These are phyloP conservation scores for Phytophthora sansomeana DNA, from an alignment of 352 stramenopile genomes.

Conservation along the genomic window DNA sequence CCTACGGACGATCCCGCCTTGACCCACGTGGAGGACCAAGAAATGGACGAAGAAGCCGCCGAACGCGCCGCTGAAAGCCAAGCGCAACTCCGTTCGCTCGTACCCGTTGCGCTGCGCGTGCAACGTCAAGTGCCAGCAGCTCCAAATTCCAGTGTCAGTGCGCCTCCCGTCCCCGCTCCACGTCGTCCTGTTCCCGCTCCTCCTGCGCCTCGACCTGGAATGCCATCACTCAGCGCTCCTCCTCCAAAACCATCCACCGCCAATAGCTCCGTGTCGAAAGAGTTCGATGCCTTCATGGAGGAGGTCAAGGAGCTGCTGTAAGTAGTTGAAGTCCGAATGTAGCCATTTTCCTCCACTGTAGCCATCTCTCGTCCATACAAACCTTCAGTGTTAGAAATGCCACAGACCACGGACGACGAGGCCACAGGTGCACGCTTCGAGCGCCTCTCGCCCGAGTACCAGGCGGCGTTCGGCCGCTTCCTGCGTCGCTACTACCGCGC, in stretches of 20 bases:
- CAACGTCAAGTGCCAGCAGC: constrained; percentile 39
- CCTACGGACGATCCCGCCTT: constrained; percentile 12
- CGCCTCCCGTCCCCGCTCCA: constrained; percentile 16
- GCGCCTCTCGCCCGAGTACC: constrained; percentile 38
- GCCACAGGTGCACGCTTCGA: constrained; percentile 42
- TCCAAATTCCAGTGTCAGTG: constrained; percentile 3
- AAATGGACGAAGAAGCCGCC: constrained; percentile 42
- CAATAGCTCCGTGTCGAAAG: constrained; percentile 48
- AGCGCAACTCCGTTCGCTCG: constrained; percentile 58
- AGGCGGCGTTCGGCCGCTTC: constrained; percentile 43
- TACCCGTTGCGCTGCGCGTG: constrained; percentile 67
- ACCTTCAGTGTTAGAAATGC: constrained; percentile 7
- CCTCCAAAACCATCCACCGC: constrained; percentile 2
- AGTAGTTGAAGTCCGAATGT: constrained; percentile 17
- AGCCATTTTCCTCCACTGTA: constrained; percentile 10
- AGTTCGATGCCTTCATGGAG: constrained; percentile 82
- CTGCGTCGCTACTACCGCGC: constrained; percentile 34
- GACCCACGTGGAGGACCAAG: constrained; percentile 13
- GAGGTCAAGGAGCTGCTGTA: constrained; percentile 59
- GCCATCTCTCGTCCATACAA: constrained; percentile 9
- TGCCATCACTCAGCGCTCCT: constrained; percentile 9
- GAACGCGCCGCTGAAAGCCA: constrained; percentile 47
- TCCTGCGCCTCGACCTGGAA: constrained; percentile 20
- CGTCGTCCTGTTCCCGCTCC: constrained; percentile 31
- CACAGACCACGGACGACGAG: constrained; percentile 23